Conservation (phyloP, 345 rosid genomes). For the Salix purpurea region DNA sequence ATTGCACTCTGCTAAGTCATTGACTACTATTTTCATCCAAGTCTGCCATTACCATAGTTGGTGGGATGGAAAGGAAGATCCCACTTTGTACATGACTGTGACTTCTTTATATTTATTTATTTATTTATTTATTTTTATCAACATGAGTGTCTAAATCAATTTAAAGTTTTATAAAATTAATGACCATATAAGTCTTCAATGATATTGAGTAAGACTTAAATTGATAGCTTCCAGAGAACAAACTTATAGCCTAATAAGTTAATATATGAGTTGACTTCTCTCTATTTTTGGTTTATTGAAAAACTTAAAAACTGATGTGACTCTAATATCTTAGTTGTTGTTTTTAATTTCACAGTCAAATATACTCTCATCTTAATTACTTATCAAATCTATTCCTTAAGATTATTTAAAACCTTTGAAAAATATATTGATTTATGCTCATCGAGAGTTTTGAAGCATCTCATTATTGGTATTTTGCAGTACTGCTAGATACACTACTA, state of each 20-base stretch:
- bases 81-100: conserved; percentile 18
- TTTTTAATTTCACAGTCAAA: neutral
- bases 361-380: neutral
- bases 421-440: neutral
- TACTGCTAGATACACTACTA: neutral
- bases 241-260: too few species aligned
- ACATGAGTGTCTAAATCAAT: too few species aligned
- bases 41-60: conserved; percentile 9
- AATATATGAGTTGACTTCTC: neutral
- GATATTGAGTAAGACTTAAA: too few species aligned
- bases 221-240: too few species aligned
- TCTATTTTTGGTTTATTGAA: neutral
- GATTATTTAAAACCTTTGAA: neutral
- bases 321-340: neutral
- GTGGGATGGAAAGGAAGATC: conserved; percentile 23
- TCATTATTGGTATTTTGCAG: neutral
- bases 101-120: neutral
- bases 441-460: neutral
- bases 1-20: neutral
- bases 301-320: neutral
- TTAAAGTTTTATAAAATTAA: too few species aligned
- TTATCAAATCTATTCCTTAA: neutral
- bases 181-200: too few species aligned
- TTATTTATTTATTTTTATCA: too few species aligned
- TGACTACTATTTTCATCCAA: neutral